Conservation (phyloP, 352 stramenopile species). For the Pythium pyrilobum region DNA sequence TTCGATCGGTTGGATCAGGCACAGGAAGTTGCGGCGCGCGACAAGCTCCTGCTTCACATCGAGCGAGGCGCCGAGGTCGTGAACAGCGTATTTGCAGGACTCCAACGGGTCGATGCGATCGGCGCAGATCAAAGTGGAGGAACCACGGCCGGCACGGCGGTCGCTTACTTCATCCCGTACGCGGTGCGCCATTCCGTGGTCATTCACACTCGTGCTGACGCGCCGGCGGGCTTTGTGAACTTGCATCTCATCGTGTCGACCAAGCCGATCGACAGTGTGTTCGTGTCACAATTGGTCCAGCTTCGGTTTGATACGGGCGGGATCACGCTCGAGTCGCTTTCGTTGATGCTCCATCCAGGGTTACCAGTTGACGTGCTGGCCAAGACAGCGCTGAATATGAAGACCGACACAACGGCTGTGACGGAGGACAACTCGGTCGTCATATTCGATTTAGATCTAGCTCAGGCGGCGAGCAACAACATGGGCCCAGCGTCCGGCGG, state of each 20-base stretch:
- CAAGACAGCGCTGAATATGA: neutral
- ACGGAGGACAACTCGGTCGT: neutral
- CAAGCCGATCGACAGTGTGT: neutral
- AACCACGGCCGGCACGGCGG: neutral
- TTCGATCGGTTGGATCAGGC: conserved; percentile 28
- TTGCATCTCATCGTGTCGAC: conserved; percentile 12
- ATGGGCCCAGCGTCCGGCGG: neutral
- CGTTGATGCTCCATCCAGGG: conserved; percentile 3
- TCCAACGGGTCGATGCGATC: neutral
- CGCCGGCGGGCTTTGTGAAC: conserved; percentile 1
- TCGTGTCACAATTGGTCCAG: neutral
- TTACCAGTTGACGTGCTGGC: neutral
- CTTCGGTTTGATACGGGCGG: conserved; percentile 3
- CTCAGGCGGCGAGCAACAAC: neutral
- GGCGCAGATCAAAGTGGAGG: neutral
- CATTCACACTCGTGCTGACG: conserved; percentile 1
- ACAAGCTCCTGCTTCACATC: conserved; percentile 33
- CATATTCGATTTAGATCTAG: neutral
- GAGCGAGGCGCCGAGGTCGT: neutral
- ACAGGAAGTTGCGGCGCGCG: conserved; percentile 26
- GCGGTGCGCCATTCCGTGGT: neutral
- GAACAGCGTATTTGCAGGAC: conserved; percentile 6
- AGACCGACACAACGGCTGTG: neutral
- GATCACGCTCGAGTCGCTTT: neutral
- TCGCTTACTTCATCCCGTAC: conserved; percentile 13